Base-by-base conservation (phyloP, 768 basidiomycete genomes). In the Pleurotus djamor region DNA sequence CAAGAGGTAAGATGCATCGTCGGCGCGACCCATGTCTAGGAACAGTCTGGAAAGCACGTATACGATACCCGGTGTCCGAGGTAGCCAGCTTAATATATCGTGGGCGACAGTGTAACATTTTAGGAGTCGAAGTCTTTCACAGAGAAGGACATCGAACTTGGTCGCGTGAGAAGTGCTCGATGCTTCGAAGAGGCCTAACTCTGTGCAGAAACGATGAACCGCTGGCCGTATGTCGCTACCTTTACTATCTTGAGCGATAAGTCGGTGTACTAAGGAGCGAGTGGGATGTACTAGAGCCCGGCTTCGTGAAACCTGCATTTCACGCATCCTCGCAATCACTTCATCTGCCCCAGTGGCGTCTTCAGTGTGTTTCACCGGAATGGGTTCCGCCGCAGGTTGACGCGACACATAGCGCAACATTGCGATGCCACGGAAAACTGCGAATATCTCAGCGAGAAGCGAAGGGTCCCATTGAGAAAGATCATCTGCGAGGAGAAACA, bases 51-150 rank as follows among this genome's bases (percentile, higher is more conserved):
- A 86, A 41, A 83, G 80, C 41, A 96, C 83, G 70, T 92, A 96
- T 34, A 81, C 80, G 51, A 86, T 85, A 3, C 84, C 91, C 32
- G 94, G 85, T 13, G 89, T 89, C 49, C 87, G 76, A 9, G 94
- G 94, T 32, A 95, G 80, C 85, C 90, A 90, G 21, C 84, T 84
- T 48, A 92, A 73, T 58, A 91, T 75, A 61, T 89, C 87, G 52
- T 81, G 72, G 1, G 90, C 79, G 37, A 83, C 76, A 59, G 83
- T 78, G 59, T 79, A 76, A 65, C 89, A 87, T 13, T 87, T 88
- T 55, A 90, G 74, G 1, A 74, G 69, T 38, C 90, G 79, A 48
- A 96, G 78, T 33, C 78, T 74, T 62, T 93, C 86, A 66, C 89
- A 91, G 65, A 94, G 87, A 47, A 81, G 65, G 34, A 89, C 83